phyloP scores from a whole-genome alignment of 2,329 filamentous ascomycete species.

The Aureobasidium pullulans region DNA sequence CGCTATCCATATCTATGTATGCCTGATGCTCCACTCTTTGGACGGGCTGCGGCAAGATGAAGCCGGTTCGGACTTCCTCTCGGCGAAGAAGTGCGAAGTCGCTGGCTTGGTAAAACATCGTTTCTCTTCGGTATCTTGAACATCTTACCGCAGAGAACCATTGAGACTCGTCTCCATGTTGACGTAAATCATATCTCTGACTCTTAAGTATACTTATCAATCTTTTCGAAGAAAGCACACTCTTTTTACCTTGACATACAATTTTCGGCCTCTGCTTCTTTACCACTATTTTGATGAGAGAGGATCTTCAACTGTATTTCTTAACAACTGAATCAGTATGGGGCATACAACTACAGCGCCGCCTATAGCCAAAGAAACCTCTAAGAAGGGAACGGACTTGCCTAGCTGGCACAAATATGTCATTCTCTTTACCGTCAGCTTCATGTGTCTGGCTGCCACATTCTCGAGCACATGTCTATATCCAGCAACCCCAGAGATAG shows the following conservation, averaged over 20 bases:
- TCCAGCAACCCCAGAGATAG: constrained; percentile 64
- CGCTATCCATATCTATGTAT: too few relatives aligned
- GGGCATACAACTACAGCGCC: background rate
- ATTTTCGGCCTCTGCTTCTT: background rate
- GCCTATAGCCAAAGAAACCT: background rate
- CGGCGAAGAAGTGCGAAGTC: constrained; percentile 5
- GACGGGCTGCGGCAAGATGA: background rate
- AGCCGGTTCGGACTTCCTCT: background rate
- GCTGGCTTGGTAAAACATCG: background rate
- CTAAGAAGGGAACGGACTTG: background rate
- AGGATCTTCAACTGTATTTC: background rate
- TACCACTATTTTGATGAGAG: background rate
- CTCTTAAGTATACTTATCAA: background rate
- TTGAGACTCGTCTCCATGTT: background rate
- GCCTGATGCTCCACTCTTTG: background rate
- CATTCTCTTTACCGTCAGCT: constrained; percentile 61
- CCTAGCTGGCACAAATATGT: constrained; percentile 42
- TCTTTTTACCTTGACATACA: background rate
- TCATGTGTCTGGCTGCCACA: constrained; percentile 65
- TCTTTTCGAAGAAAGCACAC: background rate
- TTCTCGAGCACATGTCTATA: constrained; percentile 65
- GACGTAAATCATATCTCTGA: background rate
- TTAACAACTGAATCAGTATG: background rate
- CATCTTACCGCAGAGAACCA: background rate
- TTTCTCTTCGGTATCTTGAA: background rate